phyloP scores from a whole-genome alignment of 331 rosid species.

The Stylosanthes scabra region DNA sequence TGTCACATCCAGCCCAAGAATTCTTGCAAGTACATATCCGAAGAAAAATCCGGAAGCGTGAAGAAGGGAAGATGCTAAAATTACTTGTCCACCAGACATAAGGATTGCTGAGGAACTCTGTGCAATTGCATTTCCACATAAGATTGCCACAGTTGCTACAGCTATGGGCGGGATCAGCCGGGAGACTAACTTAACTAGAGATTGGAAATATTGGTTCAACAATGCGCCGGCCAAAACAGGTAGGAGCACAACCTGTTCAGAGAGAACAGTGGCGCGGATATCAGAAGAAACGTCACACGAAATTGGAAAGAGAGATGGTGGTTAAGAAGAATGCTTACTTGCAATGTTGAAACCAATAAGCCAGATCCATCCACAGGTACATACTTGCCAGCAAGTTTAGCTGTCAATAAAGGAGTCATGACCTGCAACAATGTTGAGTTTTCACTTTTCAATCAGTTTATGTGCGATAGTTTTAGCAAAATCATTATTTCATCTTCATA shows the following conservation, averaged over 20 bases:
- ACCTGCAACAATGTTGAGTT: slow-evolving; percentile 58
- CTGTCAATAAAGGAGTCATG: slow-evolving; percentile 90
- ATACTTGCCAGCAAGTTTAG: slow-evolving; percentile 87
- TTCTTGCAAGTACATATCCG: slow-evolving; percentile 68
- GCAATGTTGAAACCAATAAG: slow-evolving; percentile 71
- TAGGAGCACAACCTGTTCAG: slow-evolving; percentile 78
- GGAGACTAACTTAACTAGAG: slow-evolving; percentile 68
- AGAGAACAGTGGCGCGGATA: not conserved
- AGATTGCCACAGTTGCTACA: slow-evolving; percentile 78
- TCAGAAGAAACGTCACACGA: not conserved
- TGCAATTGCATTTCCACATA: slow-evolving; percentile 82
- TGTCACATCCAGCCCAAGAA: slow-evolving; percentile 65
- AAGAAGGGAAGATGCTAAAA: slow-evolving; percentile 67
- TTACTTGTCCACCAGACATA: slow-evolving; percentile 69
- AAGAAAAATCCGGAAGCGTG: slow-evolving; percentile 84
- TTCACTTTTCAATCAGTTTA: slow-evolving; percentile 26
- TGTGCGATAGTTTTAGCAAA: not conserved
- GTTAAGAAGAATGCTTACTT: slow-evolving; percentile 44
- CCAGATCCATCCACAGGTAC: slow-evolving; percentile 83
- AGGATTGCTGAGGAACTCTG: slow-evolving; percentile 79
- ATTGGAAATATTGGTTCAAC: slow-evolving; percentile 78
- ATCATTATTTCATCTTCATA: no score
- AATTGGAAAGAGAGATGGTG: slow-evolving; percentile 5
- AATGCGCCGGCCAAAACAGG: slow-evolving; percentile 85
- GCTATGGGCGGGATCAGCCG: slow-evolving; percentile 90